phyloP scores from a whole-genome alignment of 352 stramenopile genomes.

The Pythium monospermum region DNA sequence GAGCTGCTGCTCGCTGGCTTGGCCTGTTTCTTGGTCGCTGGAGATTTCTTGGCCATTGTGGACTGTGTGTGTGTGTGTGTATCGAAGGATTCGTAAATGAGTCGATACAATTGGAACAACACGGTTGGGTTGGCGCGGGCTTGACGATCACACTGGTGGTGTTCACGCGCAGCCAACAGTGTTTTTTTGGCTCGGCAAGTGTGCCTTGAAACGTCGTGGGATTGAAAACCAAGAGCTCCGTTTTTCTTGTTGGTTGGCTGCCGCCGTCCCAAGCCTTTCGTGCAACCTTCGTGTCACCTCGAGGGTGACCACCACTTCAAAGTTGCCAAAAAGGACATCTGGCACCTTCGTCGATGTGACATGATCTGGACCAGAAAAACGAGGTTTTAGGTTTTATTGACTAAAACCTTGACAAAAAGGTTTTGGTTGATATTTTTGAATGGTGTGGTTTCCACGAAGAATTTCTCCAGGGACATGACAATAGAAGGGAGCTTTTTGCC shows the following conservation, averaged over 20 bases:
- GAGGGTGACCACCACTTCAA: background rate
- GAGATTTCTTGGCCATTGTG: constrained; percentile 39
- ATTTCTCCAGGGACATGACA: background rate
- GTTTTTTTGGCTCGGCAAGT: background rate
- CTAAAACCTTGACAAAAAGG: constrained; percentile 9
- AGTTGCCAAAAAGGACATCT: background rate
- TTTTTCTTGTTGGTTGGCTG: constrained; percentile 19
- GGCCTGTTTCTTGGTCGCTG: constrained; percentile 29
- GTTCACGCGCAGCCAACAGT: constrained; percentile 21
- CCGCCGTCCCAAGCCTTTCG: constrained; percentile 20
- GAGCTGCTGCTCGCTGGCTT: constrained; percentile 32
- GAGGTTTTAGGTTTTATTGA: constrained; percentile 1
- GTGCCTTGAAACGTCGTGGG: constrained; percentile 32
- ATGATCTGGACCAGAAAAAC: background rate
- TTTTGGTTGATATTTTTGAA: constrained; percentile 18
- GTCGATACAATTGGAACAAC: background rate
- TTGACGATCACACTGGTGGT: constrained; percentile 6
- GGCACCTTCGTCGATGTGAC: background rate
- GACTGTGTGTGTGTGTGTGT: constrained; percentile 6
- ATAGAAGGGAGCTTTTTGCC: background rate
- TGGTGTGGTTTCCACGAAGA: constrained; percentile 20
- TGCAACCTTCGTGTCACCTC: constrained; percentile 24
- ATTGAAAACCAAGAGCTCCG: background rate
- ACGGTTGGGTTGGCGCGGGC: background rate
- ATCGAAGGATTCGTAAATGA: background rate